phyloP scores from a whole-genome alignment of 2,329 filamentous ascomycete species.

The Pseudocercospora macadamiae region DNA sequence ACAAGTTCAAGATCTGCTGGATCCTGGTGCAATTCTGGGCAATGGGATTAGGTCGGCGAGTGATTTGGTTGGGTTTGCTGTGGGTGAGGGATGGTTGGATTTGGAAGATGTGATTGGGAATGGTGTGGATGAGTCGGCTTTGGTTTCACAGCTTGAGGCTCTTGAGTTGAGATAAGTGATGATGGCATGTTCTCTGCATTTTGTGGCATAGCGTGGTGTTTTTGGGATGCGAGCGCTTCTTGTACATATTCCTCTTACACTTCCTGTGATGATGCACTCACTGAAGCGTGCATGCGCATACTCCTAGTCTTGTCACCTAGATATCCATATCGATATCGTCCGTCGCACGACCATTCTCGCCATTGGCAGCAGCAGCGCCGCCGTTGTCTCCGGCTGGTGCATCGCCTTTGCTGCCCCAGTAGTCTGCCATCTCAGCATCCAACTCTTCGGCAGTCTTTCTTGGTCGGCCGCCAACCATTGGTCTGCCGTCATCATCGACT shows the following conservation, averaged over 20 bases:
- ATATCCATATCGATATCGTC: constrained; percentile 38
- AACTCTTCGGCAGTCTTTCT: constrained; percentile 90
- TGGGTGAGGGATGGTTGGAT: constrained; percentile 41
- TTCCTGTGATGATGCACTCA: background rate
- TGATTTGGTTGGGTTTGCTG: constrained; percentile 38
- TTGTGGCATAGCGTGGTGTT: constrained; percentile 9
- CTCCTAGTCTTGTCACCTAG: too few relatives aligned
- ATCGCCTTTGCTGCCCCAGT: constrained; percentile 63
- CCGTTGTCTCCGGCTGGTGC: constrained; percentile 38
- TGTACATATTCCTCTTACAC: constrained; percentile 2
- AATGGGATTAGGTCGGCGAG: constrained; percentile 30
- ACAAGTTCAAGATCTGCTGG: constrained; percentile 42
- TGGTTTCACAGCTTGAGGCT: constrained; percentile 23
- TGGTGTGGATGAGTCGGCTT: constrained; percentile 20
- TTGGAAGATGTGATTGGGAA: constrained; percentile 40
- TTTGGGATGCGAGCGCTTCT: background rate
- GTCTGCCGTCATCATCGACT: constrained; percentile 52
- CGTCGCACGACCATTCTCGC: constrained; percentile 15
- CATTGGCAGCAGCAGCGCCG: constrained; percentile 25
- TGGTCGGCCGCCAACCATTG: constrained; percentile 52
- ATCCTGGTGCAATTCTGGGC: constrained; percentile 36
- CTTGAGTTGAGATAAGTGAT: constrained; percentile 10
- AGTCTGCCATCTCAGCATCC: constrained; percentile 96
- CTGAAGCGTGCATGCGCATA: too few relatives aligned
- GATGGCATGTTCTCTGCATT: constrained; percentile 2